Evolutionary conservation across 2,329 filamentous ascomycete species (phyloP).

Genomic region (Coleophoma crateriformis): DNA sequence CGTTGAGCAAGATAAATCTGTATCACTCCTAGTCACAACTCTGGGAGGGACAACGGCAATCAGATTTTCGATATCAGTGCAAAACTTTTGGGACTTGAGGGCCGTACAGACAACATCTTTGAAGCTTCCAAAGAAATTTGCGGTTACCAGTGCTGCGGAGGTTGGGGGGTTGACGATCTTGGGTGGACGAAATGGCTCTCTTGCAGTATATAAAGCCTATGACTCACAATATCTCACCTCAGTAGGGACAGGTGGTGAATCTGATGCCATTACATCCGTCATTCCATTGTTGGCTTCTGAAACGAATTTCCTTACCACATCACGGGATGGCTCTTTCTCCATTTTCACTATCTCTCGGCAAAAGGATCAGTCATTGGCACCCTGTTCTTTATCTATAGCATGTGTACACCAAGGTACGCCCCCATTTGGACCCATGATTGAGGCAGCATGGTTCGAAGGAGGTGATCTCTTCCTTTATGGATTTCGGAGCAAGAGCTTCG

Average conservation of each 20-base stretch:
- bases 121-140: slow-evolving; percentile 36
- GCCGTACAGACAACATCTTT: not conserved
- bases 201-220: slow-evolving; percentile 35
- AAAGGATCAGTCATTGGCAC: slow-evolving; percentile 8
- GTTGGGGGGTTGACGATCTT: slow-evolving; percentile 35
- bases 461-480: slow-evolving; percentile 67
- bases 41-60: slow-evolving; percentile 29
- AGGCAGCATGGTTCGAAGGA: slow-evolving; percentile 59
- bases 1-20: not conserved
- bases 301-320: slow-evolving; percentile 60
- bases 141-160: slow-evolving; percentile 43
- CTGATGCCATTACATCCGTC: slow-evolving; percentile 67
- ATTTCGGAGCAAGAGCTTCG: slow-evolving; percentile 73
- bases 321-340: slow-evolving; percentile 71
- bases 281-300: slow-evolving; percentile 32
- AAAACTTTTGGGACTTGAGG: not conserved
- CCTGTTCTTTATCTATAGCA: slow-evolving; percentile 24
- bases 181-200: slow-evolving; percentile 49
- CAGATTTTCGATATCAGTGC: slow-evolving; percentile 17
- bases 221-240: not conserved
- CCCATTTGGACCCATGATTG: slow-evolving; percentile 71
- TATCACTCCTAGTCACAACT: slow-evolving; percentile 13
- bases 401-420: slow-evolving; percentile 64
- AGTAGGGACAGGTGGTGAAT: slow-evolving; percentile 25
- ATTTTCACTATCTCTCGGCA: slow-evolving; percentile 39